These are phyloP conservation scores for Aspergillus saccharolyticus DNA, from an alignment of 495 filamentous ascomycete genomes.

Conservation along the genomic window DNA sequence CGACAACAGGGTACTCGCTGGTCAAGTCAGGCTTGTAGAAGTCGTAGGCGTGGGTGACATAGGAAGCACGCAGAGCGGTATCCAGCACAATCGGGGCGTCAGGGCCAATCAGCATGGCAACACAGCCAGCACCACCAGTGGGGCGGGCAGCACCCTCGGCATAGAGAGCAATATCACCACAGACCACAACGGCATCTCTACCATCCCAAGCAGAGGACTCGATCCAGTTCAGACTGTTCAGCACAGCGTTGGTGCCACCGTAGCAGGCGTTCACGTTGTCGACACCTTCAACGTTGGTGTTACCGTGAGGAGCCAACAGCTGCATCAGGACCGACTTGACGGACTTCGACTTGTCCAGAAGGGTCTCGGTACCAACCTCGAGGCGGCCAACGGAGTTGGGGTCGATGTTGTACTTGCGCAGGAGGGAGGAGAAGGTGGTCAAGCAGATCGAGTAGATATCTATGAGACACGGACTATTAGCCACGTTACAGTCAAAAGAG, in stretches of 20 bases:
- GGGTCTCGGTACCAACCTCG: conserved; percentile 96
- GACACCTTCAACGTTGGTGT: conserved; percentile 92
- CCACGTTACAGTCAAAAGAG: background rate
- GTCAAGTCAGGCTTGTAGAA: conserved; percentile 99
- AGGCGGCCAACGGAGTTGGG: conserved; percentile 83
- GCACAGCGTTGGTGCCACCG: conserved; percentile 93
- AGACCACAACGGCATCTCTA: conserved; percentile 85
- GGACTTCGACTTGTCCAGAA: conserved; percentile 99
- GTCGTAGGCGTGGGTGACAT: conserved; percentile 94
- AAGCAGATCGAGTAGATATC: conserved; percentile 98
- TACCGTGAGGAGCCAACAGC: conserved; percentile 76
- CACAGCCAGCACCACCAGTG: conserved; percentile 90
- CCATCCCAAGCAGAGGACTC: conserved; percentile 99
- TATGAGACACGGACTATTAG: conserved; percentile 28
- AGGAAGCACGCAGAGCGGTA: conserved; percentile 83
- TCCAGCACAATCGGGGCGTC: conserved; percentile 89
- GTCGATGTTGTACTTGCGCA: conserved; percentile 93
- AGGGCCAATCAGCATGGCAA: conserved; percentile 92
- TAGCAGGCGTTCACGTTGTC: conserved; percentile 98
- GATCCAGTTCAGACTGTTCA: conserved; percentile 96
- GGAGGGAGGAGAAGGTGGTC: conserved; percentile 80
- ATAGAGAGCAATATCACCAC: conserved; percentile 97
- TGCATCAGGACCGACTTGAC: conserved; percentile 99
- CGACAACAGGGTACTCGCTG: conserved; percentile 95
- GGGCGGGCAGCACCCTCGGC: conserved; percentile 93